Percentiles rank a stretch among this genome's conserved stretches.
These are phyloP conservation scores for Exophiala alcalophila DNA, from an alignment of 2,329 filamentous ascomycete genomes.

Conservation along the genomic window DNA sequence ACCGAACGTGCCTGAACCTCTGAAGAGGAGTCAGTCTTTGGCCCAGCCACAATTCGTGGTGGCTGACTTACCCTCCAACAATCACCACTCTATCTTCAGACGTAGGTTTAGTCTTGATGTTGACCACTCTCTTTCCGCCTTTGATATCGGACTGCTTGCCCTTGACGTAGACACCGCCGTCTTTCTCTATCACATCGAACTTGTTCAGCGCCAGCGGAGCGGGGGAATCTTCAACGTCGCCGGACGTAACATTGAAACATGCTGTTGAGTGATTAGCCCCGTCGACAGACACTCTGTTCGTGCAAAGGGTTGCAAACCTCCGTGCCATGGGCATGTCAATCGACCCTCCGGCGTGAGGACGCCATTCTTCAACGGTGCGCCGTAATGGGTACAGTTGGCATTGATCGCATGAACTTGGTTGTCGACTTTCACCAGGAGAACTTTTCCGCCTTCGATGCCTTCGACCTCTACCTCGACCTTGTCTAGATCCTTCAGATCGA, in stretches of 20 bases:
- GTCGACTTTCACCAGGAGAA: conserved; percentile 76
- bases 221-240: conserved; percentile 93
- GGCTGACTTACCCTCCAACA: conserved; percentile 62
- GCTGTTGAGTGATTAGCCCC: conserved; percentile 54
- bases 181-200: conserved; percentile 76
- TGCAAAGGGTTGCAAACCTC: conserved; percentile 63
- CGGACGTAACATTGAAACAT: conserved; percentile 85
- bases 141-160: conserved; percentile 78
- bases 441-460: conserved; percentile 79
- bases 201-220: conserved; percentile 80
- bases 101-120: conserved; percentile 65
- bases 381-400: conserved; percentile 85
- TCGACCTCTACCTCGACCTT: conserved; percentile 91
- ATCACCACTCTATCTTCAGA: conserved; percentile 70
- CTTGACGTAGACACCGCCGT: conserved; percentile 79
- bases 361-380: conserved; percentile 82
- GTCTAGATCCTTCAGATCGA: conserved; percentile 42
- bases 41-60: conserved; percentile 4
- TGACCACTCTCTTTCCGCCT: conserved; percentile 67
- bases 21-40: conserved; percentile 29
- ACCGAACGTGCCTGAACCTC: conserved; percentile 80
- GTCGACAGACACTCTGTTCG: too few relatives aligned
- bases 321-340: conserved; percentile 94
- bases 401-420: conserved; percentile 76
- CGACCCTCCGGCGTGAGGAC: conserved; percentile 78